Evolutionary conservation across 148 eudicot species (phyloP).

Genomic region (Fagopyrum esculentum): DNA sequence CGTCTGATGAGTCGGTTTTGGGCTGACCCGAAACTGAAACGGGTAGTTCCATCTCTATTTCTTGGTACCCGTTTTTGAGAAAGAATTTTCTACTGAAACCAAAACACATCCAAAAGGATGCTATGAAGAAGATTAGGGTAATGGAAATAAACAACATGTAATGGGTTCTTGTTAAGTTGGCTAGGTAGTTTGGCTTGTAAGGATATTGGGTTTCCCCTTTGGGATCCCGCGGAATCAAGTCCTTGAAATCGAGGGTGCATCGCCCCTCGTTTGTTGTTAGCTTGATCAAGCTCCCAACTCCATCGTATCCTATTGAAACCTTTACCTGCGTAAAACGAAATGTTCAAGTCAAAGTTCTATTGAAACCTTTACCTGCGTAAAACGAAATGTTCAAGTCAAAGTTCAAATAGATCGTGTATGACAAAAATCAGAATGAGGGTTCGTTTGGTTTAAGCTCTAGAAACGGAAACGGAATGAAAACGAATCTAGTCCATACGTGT

Average conservation of each 20-base stretch:
- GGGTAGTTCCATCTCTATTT: conserved; percentile 61
- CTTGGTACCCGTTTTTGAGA: conserved; percentile 35
- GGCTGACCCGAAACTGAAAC: conserved; percentile 26
- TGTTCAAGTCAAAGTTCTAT: conserved; percentile 13
- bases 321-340: conserved; percentile 37
- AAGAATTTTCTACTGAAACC: conserved; percentile 29
- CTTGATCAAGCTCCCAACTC: conserved; percentile 37
- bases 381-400: not conserved
- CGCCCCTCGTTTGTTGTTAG: conserved; percentile 39
- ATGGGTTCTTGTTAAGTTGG: conserved; percentile 28
- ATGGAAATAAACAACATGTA: conserved; percentile 23
- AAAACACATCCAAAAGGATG: conserved; percentile 37
- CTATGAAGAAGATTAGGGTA: conserved; percentile 30
- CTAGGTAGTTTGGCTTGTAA: conserved; percentile 21
- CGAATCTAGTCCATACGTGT: too few relatives aligned
- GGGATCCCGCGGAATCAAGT: conserved; percentile 23
- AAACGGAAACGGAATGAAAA: too few relatives aligned
- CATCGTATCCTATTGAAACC: conserved; percentile 44
- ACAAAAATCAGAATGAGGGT: too few relatives aligned
- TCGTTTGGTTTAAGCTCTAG: too few relatives aligned
- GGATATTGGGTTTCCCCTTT: conserved; percentile 21
- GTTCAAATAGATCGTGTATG: not conserved
- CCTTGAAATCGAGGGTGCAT: conserved; percentile 51
- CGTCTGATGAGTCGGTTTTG: conserved; percentile 24
- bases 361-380: conserved; percentile 59